Conservation (phyloP, 208 protist genomes). For the Vickermania spadyakhi region DNA sequence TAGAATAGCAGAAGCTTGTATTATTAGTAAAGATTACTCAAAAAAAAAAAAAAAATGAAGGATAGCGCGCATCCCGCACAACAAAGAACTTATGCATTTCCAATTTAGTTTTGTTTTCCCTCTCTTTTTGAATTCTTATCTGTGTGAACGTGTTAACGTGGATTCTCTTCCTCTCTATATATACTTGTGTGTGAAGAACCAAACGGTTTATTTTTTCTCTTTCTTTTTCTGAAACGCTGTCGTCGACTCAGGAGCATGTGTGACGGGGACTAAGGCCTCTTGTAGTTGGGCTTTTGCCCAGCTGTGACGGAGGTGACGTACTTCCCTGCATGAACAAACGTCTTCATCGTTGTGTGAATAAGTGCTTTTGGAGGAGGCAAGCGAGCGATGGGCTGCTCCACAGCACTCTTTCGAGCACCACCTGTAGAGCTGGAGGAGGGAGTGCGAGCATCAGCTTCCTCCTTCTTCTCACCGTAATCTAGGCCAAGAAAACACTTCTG, state of each 20-base stretch:
- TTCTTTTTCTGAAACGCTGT: too few species aligned
- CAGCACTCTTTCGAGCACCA: neutral
- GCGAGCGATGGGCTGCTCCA: neutral
- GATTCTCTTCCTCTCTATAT: too few species aligned
- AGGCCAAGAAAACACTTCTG: neutral
- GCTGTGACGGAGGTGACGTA: neutral
- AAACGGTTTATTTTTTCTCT: too few species aligned
- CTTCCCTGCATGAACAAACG: neutral
- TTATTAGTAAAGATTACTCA: too few species aligned
- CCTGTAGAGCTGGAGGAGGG: too few species aligned
- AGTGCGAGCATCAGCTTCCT: neutral
- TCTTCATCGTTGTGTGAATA: neutral
- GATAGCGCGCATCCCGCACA: too few species aligned
- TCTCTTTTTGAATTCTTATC: neutral
- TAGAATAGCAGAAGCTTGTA: too few species aligned
- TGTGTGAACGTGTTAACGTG: neutral
- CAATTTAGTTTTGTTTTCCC: too few species aligned
- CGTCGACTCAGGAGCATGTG: too few species aligned
- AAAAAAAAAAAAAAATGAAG: too few species aligned
- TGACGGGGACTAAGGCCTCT: neutral
- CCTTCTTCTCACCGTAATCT: neutral
- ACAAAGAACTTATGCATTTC: too few species aligned
- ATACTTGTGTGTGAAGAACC: too few species aligned
- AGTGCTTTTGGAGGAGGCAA: neutral
- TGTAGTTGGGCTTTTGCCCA: neutral